These are phyloP conservation scores for Cystobasidium slooffiae DNA, from an alignment of 1,284 basidiomycete species.

Conservation along the genomic window DNA sequence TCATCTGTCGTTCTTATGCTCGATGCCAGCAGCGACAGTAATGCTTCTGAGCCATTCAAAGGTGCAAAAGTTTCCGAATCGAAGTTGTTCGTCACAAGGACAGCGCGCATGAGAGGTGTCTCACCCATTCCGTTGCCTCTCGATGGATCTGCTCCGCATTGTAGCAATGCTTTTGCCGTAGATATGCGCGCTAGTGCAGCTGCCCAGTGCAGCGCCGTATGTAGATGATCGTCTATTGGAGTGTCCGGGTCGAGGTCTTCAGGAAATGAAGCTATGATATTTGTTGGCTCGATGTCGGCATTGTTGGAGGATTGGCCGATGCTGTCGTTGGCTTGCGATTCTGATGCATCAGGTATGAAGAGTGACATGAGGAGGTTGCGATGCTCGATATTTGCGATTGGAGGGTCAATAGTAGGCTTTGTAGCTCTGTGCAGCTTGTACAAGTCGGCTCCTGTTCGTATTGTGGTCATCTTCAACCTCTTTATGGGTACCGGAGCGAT, in stretches of 20 bases:
- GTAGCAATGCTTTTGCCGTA: constrained; percentile 69
- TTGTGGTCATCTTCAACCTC: constrained; percentile 15
- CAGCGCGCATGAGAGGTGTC: constrained; percentile 89
- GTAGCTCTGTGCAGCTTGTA: constrained; percentile 19
- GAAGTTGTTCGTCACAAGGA: constrained; percentile 84
- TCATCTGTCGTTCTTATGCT: constrained; percentile 90
- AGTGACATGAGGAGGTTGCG: constrained; percentile 43
- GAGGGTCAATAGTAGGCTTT: not conserved
- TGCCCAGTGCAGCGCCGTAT: constrained; percentile 92
- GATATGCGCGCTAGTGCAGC: constrained; percentile 77
- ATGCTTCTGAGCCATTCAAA: constrained; percentile 58
- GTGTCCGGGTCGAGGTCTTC: constrained; percentile 70
- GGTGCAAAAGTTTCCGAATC: constrained; percentile 75
- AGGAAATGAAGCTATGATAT: constrained; percentile 44
- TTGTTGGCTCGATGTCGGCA: constrained; percentile 21
- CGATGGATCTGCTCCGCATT: constrained; percentile 79
- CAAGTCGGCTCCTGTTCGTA: not conserved
- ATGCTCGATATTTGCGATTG: constrained; percentile 10
- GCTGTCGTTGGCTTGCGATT: not conserved
- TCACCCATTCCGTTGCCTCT: constrained; percentile 93
- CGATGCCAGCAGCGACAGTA: constrained; percentile 63
- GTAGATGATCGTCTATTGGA: constrained; percentile 89
- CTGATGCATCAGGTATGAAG: constrained; percentile 29
- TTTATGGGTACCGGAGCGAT: constrained; percentile 8
- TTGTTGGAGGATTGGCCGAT: constrained; percentile 6